Evolutionary conservation across 75 land plant species (phyloP).

Genomic region (Azolla pinnata): DNA sequence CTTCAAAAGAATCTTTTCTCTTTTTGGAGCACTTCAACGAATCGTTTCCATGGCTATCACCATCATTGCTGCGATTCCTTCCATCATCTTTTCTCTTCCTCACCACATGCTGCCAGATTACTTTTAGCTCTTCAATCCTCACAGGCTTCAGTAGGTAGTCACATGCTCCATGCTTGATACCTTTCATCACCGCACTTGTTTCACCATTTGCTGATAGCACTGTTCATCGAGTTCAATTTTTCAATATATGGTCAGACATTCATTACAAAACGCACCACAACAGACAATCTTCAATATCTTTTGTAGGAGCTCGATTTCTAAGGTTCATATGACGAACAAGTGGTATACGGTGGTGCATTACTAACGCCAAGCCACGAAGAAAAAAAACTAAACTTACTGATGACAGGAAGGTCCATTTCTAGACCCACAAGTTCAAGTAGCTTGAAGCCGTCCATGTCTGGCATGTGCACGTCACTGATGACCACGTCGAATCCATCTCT

Average conservation of each 20-base stretch:
- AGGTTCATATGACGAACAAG: too few species aligned
- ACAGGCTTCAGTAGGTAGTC: slow-evolving; percentile 86
- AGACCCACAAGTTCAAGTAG: slow-evolving; percentile 75
- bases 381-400: slow-evolving; percentile 8
- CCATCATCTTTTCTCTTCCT: too few species aligned
- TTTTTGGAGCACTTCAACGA: slow-evolving; percentile 31
- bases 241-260: too few species aligned
- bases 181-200: slow-evolving; percentile 75
- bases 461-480: slow-evolving; percentile 87
- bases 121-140: slow-evolving; percentile 70
- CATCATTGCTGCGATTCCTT: slow-evolving; percentile 27
- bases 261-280: not conserved
- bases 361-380: too few species aligned
- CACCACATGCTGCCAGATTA: slow-evolving; percentile 90
- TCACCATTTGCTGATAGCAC: slow-evolving; percentile 89
- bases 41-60: too few species aligned
- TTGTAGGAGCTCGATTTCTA: too few species aligned
- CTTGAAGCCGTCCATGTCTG: slow-evolving; percentile 94
- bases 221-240: too few species aligned
- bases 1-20: slow-evolving; percentile 47
- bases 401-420: slow-evolving; percentile 68
- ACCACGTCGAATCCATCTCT: slow-evolving; percentile 65
- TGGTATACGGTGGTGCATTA: too few species aligned
- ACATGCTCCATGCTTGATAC: slow-evolving; percentile 83
- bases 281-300: too few species aligned